Evolutionary conservation across 495 filamentous ascomycete genomes (phyloP), one percentile per base, ranked within the genome.

Genomic region (Achaetomiella virescens): DNA sequence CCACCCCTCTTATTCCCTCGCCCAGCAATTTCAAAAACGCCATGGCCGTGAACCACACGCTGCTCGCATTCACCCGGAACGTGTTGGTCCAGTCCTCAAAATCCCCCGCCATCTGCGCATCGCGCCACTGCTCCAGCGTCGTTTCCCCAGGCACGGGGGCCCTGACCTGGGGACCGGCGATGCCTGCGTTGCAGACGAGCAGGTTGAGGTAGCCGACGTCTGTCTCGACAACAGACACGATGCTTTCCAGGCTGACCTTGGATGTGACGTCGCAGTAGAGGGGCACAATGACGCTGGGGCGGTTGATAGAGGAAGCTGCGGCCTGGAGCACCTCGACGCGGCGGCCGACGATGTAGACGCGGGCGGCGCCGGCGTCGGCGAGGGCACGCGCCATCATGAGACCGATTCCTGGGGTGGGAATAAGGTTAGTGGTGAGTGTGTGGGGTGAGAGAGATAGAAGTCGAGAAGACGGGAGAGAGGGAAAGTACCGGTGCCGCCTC

Each of bases 291-390:
- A 74, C 68, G 46, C 67, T 64, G 17, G 69, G 65, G 35, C 68
- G 65, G 24, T 64, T 65, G 61, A 73, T 61, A 3, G 60, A 51
- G 8, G 69, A 64, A 2, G 78, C 75, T 14, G 80, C 78, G 31
- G 72, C 65, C 43, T 82, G 68, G 0, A 87, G 77, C 0, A 79
- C 70, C 18, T 83, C 75, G 37, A 78, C 62, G 10, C 85, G 78
- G 25, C 87, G 76, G n/a, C 86, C 86, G 37, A 85, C 61, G 48
- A 91, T 88, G 77, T 88, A 91, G 22, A 91, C 81, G 53, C 81
- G 83, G 14, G 70, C 57, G 9, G 87, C 86, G 12, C 87, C 87
- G 21, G 56, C 66, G 11, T 55, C 55, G 24, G 74, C 83, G 4
- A 90, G 77, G 24, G 84, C 83, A 55, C 77, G 77, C 9, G 86